These are phyloP conservation scores for Clitoria ternatea DNA, from an alignment of 306 rosid species.

Conservation along the genomic window DNA sequence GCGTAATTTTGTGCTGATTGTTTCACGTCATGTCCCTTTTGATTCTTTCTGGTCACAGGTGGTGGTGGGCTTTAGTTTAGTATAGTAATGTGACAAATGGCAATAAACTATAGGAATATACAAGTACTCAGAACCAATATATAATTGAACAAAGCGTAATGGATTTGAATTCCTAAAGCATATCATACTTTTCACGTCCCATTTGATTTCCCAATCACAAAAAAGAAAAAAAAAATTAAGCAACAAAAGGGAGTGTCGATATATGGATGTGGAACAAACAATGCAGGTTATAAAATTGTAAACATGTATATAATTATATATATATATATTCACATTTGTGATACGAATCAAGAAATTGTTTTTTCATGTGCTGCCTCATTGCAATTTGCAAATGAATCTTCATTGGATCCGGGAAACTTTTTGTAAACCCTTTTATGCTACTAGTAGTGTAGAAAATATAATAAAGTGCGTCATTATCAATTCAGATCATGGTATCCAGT, in stretches of 20 bases:
- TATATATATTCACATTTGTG: neutral
- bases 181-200: conserved; percentile 3
- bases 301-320: neutral
- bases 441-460: neutral
- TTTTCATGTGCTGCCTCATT: neutral
- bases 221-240: neutral
- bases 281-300: neutral
- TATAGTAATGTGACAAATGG: neutral
- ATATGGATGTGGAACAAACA: conserved; percentile 21
- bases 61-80: conserved; percentile 1
- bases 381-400: neutral
- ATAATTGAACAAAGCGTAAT: neutral
- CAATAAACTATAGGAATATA: neutral
- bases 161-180: neutral
- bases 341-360: neutral
- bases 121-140: too few relatives aligned
- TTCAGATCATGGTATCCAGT: neutral
- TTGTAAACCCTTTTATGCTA: neutral
- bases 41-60: neutral
- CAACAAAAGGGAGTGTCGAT: conserved; percentile 25
- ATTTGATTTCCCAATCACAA: neutral
- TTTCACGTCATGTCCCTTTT: neutral
- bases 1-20: conserved; percentile 12
- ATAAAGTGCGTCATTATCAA: neutral
- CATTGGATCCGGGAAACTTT: neutral